Evolutionary conservation across 2,329 filamentous ascomycete genomes (phyloP).

Genomic region (Cladosporium cucumerinum): DNA sequence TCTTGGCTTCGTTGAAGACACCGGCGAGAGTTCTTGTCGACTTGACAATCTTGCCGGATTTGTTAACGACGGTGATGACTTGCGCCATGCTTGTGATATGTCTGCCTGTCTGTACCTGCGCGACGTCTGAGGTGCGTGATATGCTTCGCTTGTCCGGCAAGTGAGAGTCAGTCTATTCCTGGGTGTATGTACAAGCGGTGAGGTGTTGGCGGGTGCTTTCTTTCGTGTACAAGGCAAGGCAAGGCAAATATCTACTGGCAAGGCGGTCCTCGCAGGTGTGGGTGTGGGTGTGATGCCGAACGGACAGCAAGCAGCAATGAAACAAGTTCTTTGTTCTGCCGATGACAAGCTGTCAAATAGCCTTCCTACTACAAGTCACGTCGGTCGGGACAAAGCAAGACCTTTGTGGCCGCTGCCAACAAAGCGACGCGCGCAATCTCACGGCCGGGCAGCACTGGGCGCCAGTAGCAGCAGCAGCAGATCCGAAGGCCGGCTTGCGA

Average conservation of each 20-base stretch:
- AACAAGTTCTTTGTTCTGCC: slow-evolving; percentile 13
- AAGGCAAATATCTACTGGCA: slow-evolving; percentile 10
- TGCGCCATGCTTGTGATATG: slow-evolving; percentile 43
- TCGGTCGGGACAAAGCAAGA: slow-evolving; percentile 1
- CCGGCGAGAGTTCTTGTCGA: slow-evolving; percentile 85
- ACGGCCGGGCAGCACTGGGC: background rate
- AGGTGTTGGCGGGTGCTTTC: background rate
- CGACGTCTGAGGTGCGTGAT: background rate
- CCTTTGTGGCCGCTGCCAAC: slow-evolving; percentile 11
- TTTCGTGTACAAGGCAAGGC: background rate
- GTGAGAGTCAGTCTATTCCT: slow-evolving; percentile 6
- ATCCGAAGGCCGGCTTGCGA: background rate
- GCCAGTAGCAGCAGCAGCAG: slow-evolving; percentile 4
- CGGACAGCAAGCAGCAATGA: background rate
- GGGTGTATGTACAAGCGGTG: slow-evolving; percentile 2
- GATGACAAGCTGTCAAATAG: slow-evolving; percentile 10
- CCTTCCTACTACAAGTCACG: background rate
- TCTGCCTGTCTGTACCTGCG: background rate
- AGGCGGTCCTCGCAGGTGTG: background rate
- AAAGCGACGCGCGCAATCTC: slow-evolving; percentile 11
- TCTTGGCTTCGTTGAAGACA: slow-evolving; percentile 88
- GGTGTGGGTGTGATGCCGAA: background rate
- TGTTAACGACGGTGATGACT: slow-evolving; percentile 87
- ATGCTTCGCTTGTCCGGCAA: slow-evolving; percentile 13
- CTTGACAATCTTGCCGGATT: slow-evolving; percentile 85